Percentiles rank a stretch among this genome's conserved stretches.
phyloP scores from a whole-genome alignment of 1,139 yeast species.

The Protomyces gravidus region DNA sequence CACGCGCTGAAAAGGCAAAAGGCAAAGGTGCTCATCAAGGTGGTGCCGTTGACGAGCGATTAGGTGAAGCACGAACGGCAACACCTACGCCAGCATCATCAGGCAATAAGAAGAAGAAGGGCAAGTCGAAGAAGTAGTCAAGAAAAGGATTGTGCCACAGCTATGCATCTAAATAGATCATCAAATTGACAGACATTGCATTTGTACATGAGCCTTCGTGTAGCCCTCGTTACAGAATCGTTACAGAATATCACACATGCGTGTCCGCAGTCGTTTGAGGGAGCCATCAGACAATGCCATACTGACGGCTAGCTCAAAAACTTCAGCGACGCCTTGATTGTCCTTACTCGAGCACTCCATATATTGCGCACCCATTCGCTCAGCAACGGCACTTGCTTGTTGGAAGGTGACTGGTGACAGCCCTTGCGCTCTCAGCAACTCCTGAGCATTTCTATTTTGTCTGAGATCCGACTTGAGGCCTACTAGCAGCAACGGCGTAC shows the following conservation, averaged over 20 bases:
- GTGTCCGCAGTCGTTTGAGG: constrained; percentile 15
- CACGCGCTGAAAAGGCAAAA: constrained; percentile 16
- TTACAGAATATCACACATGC: constrained; percentile 15
- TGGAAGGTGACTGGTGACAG: constrained; percentile 52
- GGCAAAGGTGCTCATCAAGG: constrained; percentile 24
- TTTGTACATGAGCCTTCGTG: not conserved
- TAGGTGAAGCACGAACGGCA: constrained; percentile 6
- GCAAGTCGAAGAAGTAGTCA: not conserved
- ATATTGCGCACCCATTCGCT: constrained; percentile 68
- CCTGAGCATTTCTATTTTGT: constrained; percentile 40
- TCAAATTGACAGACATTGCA: not conserved
- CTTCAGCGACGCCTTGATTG: constrained; percentile 60
- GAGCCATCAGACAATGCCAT: constrained; percentile 29
- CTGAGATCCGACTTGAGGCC: constrained; percentile 73
- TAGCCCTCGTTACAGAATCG: no score
- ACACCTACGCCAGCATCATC: not conserved
- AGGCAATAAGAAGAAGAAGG: constrained; percentile 21
- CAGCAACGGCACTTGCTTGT: constrained; percentile 48
- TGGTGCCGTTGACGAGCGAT: constrained; percentile 23
- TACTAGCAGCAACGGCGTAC: constrained; percentile 66
- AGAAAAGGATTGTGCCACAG: not conserved
- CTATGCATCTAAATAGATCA: not conserved
- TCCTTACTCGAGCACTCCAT: constrained; percentile 73
- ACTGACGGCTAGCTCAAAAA: constrained; percentile 49
- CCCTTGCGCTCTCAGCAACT: constrained; percentile 36